Percentiles rank a stretch among this genome's conserved stretches.
phyloP scores from a whole-genome alignment of 352 stramenopile genomes.

The Phytophthora sp. region DNA sequence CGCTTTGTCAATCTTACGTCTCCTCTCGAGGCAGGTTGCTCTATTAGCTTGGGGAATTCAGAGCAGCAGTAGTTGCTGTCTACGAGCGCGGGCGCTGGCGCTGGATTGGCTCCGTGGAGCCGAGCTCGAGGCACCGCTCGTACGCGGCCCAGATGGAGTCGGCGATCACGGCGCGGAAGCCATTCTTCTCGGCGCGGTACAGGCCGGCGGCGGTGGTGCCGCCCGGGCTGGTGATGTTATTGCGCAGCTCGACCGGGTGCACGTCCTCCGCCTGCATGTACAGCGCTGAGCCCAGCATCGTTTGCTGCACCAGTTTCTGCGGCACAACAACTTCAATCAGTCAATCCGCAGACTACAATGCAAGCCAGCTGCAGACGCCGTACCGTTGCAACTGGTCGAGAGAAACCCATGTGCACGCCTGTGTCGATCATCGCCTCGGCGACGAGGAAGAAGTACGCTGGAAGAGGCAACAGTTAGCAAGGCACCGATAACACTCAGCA shows the following conservation, averaged over 20 bases:
- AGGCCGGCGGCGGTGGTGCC: slow-evolving; percentile 94
- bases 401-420: slow-evolving; percentile 96
- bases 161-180: slow-evolving; percentile 92
- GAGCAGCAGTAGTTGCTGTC: neutral
- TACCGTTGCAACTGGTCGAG: slow-evolving; percentile 89
- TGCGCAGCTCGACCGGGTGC: slow-evolving; percentile 92
- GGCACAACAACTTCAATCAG: neutral
- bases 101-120: slow-evolving; percentile 75
- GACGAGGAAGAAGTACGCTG: slow-evolving; percentile 96
- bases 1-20: neutral
- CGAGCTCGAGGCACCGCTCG: slow-evolving; percentile 93
- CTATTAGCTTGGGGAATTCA: too few species aligned
- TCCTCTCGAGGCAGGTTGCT: too few species aligned
- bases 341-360: neutral
- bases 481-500: neutral
- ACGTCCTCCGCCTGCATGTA: slow-evolving; percentile 93
- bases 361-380: neutral
- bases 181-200: slow-evolving; percentile 96
- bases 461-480: neutral
- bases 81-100: slow-evolving; percentile 73
- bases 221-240: slow-evolving; percentile 94
- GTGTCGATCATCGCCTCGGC: slow-evolving; percentile 96
- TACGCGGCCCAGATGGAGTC: slow-evolving; percentile 97
- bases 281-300: slow-evolving; percentile 92
- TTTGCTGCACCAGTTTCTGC: slow-evolving; percentile 94